A percentile compares a stretch with the other conserved stretches of the same genome.
Conservation (phyloP, 2,329 filamentous ascomycete species). For the Cordyceps pruinosa region DNA sequence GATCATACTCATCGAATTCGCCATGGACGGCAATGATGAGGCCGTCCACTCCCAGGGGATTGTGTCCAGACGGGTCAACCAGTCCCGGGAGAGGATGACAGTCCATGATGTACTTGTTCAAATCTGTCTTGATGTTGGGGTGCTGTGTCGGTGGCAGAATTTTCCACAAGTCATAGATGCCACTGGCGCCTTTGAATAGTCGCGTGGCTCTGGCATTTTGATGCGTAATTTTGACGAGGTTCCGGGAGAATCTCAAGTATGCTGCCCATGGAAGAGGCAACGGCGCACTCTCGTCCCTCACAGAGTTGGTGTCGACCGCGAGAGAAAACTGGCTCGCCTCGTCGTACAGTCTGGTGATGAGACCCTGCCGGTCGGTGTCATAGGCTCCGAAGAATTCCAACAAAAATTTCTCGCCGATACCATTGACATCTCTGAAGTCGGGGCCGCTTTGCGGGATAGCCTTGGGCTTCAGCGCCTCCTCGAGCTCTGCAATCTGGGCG, state of each 20-base stretch:
- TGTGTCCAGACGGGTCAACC: conserved; percentile 60
- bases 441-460: conserved; percentile 57
- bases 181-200: conserved; percentile 54
- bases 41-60: conserved; percentile 62
- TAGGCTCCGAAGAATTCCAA: conserved; percentile 66
- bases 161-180: conserved; percentile 63
- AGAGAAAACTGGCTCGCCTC: conserved; percentile 67
- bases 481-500: conserved; percentile 56
- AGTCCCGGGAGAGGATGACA: conserved; percentile 68
- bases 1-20: conserved; percentile 71
- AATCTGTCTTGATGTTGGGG: conserved; percentile 58
- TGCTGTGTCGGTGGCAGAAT: conserved; percentile 67
- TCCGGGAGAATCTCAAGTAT: conserved; percentile 73
- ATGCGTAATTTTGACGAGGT: conserved; percentile 63
- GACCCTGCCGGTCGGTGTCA: conserved; percentile 60
- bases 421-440: conserved; percentile 66
- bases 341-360: conserved; percentile 68
- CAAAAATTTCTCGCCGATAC: conserved; percentile 70
- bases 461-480: conserved; percentile 43
- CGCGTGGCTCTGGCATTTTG: conserved; percentile 56
- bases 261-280: conserved; percentile 57
- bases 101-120: conserved; percentile 74
- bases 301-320: conserved; percentile 57
- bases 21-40: conserved; percentile 75
- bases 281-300: conserved; percentile 38